phyloP scores from a whole-genome alignment of 2,329 filamentous ascomycete genomes.

The Thielaviopsis ethacetica region DNA sequence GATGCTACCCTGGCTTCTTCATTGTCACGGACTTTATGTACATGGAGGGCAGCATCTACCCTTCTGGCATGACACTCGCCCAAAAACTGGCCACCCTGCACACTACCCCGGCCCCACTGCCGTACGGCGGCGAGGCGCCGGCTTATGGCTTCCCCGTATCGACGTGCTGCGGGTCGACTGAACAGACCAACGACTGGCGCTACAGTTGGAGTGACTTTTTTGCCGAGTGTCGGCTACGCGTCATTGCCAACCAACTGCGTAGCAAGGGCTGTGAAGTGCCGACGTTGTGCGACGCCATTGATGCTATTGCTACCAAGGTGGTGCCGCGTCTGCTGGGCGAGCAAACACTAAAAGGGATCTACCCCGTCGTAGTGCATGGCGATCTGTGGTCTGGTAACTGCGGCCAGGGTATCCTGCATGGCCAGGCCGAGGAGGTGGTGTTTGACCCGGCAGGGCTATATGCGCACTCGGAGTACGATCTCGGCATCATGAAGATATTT shows the following conservation, averaged over 20 bases:
- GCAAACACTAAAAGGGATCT: conserved; percentile 43
- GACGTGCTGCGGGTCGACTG: conserved; percentile 75
- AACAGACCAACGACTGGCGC: conserved; percentile 61
- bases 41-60: conserved; percentile 29
- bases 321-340: conserved; percentile 65
- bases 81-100: conserved; percentile 66
- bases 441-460: conserved; percentile 73
- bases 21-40: conserved; percentile 70
- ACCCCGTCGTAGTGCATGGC: conserved; percentile 74
- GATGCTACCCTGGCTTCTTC: conserved; percentile 36
- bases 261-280: conserved; percentile 20
- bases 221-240: conserved; percentile 54
- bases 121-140: conserved; percentile 35
- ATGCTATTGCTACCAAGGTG: conserved; percentile 44
- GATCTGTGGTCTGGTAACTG: conserved; percentile 91
- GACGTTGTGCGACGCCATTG: conserved; percentile 43
- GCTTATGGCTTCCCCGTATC: conserved; percentile 71
- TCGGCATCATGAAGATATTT: conserved; percentile 95
- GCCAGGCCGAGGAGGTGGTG: conserved; percentile 51
- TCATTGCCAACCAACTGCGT: conserved; percentile 26
- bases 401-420: conserved; percentile 43
- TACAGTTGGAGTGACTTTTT: conserved; percentile 76
- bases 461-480: conserved; percentile 75
- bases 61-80: conserved; percentile 45
- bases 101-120: conserved; percentile 52